Evolutionary conservation across 208 protist species (phyloP), one percentile per base, ranked within the genome.

Genomic region (Polymyxa betae): DNA sequence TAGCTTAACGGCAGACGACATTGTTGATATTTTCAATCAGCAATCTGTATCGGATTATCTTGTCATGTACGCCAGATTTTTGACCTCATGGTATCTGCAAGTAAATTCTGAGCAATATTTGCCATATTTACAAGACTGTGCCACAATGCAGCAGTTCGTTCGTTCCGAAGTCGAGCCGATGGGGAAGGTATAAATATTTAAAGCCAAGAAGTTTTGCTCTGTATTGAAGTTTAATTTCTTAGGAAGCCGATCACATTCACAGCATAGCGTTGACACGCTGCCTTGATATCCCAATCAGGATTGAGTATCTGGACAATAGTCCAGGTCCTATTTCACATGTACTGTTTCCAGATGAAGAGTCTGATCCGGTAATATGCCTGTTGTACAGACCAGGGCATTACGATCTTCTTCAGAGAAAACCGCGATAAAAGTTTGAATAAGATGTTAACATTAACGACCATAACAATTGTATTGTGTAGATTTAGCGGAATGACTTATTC

Each of bases 251-350:
- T 82, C 72, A 82, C 35, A 12, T 82, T 20, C 72, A 82, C 10
- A 38, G 72, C 72, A 35, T 82, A n/a, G 72, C 72, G n/a, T n/a
- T 82, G 72, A 43, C 72, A 82, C 10, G 16, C 35, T 82, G 72
- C 72, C 72, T 82, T 5, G 72, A 43, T 35, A 43, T 82, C 72
- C 35, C 35, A 12, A 43, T 82, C 5, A 5, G 35, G n/a, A 82
- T 82, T n/a, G 72, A 82, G n/a, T 82, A 82, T 82, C 72, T 82
- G 72, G 72, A 82, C n/a, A 35, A 82, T 43, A 82, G 35, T 82
- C 72, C 72, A 5, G 72, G 72, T 82, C 72, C 72, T 20, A 82
- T 82, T 40, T 82, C 72, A 43, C 72, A 35, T 82, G n/a, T 82
- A 5, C 5, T 20, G 5, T 82, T 82, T 82, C 72, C 72, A 35